These are phyloP conservation scores for Saccharomyces hybrid DNA, from an alignment of 1,139 yeast species.

Conservation along the genomic window DNA sequence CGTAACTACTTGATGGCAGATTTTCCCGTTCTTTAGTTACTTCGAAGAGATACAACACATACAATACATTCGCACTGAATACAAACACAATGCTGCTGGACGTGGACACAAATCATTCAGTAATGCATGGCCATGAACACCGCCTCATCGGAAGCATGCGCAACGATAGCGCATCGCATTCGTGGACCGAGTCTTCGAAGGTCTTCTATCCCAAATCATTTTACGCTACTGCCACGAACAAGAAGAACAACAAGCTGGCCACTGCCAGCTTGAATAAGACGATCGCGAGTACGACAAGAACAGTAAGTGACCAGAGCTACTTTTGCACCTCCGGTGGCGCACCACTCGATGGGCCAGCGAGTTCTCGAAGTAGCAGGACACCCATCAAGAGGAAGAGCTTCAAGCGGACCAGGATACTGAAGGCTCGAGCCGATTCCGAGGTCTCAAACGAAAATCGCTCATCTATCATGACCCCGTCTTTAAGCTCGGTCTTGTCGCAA, in stretches of 20 bases:
- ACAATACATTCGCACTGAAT: background rate
- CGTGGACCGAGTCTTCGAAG: background rate
- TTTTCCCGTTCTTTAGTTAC: background rate
- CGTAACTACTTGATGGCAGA: background rate
- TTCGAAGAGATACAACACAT: background rate
- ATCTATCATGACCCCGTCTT: conserved; percentile 15
- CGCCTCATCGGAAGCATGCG: background rate
- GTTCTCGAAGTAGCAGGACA: background rate
- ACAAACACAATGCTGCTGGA: background rate
- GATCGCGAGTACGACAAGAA: background rate
- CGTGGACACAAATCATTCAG: background rate
- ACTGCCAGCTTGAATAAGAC: background rate
- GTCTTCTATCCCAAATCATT: background rate
- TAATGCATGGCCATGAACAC: background rate
- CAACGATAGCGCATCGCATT: background rate
- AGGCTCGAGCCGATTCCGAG: background rate
- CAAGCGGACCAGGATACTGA: background rate
- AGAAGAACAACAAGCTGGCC: background rate
- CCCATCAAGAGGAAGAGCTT: background rate
- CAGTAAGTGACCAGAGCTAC: background rate
- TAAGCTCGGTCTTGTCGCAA: conserved; percentile 20
- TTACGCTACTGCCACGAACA: background rate
- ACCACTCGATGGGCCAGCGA: background rate
- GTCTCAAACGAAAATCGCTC: background rate
- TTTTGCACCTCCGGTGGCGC: background rate